Conservation (phyloP, 257 asterid species). For the Scutellaria barbata region DNA sequence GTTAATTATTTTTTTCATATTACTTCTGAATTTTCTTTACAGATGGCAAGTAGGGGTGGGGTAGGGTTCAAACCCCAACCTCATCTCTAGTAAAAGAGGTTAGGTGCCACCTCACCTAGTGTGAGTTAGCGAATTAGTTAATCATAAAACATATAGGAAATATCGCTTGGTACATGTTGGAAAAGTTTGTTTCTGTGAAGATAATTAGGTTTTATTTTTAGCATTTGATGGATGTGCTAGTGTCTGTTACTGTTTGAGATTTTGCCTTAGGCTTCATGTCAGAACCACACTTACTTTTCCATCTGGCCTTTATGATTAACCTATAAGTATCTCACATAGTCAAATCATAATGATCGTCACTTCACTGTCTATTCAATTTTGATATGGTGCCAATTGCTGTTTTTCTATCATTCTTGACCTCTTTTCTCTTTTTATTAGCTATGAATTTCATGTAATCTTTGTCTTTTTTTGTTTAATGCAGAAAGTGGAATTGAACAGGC, state of each 20-base stretch:
- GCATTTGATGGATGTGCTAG: neutral
- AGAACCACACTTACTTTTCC: neutral
- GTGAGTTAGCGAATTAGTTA: neutral
- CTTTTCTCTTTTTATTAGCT: neutral
- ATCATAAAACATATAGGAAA: constrained; percentile 8
- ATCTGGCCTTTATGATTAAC: constrained; percentile 13
- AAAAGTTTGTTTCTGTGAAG: neutral
- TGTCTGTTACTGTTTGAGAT: neutral
- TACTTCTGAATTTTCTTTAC: too few relatives aligned
- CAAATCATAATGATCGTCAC: constrained; percentile 17
- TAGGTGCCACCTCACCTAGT: too few relatives aligned
- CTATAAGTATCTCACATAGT: neutral
- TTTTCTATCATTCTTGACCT: constrained; percentile 9
- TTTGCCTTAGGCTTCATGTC: neutral
- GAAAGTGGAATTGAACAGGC: constrained; percentile 58
- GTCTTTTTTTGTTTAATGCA: constrained; percentile 43
- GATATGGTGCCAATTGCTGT: neutral
- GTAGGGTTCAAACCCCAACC: too few relatives aligned
- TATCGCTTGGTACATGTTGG: neutral
- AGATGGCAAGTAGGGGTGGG: too few relatives aligned
- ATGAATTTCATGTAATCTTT: neutral
- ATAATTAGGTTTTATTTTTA: constrained; percentile 13
- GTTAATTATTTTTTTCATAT: neutral
- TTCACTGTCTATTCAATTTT: neutral
- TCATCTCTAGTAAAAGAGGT: too few relatives aligned